Percentiles rank a stretch among this genome's conserved stretches.
Evolutionary conservation across 768 basidiomycete species (phyloP).

Genomic region (Tylopilus vinaceipallidus): DNA sequence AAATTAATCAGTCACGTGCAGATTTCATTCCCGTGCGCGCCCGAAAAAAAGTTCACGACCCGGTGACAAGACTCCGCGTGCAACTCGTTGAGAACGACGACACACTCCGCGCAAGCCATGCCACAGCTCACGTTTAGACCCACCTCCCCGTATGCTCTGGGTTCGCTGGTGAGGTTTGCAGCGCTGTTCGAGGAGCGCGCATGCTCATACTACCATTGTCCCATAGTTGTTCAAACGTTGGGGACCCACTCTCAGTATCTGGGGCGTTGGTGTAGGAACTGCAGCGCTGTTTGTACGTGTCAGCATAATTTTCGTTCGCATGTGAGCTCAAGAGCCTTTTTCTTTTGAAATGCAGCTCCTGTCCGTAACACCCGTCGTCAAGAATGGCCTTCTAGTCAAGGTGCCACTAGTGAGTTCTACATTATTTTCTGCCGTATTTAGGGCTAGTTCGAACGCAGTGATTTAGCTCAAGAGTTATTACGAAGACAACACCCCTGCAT

Average conservation of each 20-base stretch:
- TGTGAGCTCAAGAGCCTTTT: background rate
- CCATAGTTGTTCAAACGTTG: conserved; percentile 53
- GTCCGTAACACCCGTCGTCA: conserved; percentile 84
- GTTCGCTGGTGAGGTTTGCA: conserved; percentile 37
- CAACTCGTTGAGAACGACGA: background rate
- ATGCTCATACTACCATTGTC: background rate
- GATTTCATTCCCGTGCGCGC: conserved; percentile 9
- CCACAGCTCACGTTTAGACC: conserved; percentile 40
- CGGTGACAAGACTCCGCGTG: background rate
- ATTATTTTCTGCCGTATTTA: background rate
- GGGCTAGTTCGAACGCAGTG: background rate
- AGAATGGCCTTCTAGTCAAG: conserved; percentile 68
- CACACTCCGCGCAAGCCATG: conserved; percentile 32
- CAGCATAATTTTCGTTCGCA: background rate
- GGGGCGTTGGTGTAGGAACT: conserved; percentile 70
- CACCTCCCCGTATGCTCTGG: conserved; percentile 37
- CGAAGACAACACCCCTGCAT: conserved; percentile 76
- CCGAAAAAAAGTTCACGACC: conserved; percentile 3
- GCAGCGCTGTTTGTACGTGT: conserved; percentile 61
- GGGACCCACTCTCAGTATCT: conserved; percentile 59
- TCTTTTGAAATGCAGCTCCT: conserved; percentile 50
- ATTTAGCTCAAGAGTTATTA: conserved; percentile 66
- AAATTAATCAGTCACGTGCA: conserved; percentile 16
- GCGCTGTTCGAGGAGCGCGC: background rate
- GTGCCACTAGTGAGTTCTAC: conserved; percentile 63